These are phyloP conservation scores for Ophiocordyceps unilateralis DNA, from an alignment of 2,329 filamentous ascomycete species.

Conservation along the genomic window DNA sequence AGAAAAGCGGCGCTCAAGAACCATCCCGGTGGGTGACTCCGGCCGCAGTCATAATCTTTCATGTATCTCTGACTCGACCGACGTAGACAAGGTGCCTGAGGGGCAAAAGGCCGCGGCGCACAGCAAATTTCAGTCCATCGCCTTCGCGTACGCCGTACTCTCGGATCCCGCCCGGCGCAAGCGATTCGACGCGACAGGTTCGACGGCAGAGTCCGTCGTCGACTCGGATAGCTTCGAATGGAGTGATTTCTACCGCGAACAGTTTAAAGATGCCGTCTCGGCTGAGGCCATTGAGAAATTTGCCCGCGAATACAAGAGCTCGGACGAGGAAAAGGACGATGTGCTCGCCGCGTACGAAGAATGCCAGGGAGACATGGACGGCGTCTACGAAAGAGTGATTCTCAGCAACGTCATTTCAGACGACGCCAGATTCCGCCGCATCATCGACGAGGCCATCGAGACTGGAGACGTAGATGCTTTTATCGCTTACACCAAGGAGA, in stretches of 20 bases:
- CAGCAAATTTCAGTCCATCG: slow-evolving; percentile 71
- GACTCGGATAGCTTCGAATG: slow-evolving; percentile 76
- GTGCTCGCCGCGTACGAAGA: slow-evolving; percentile 60
- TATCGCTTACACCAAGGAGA: slow-evolving; percentile 55
- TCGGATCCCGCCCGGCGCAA: slow-evolving; percentile 65
- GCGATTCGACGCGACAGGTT: slow-evolving; percentile 81
- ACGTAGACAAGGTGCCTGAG: slow-evolving; percentile 55
- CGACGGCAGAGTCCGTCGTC: slow-evolving; percentile 65
- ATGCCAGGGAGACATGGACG: slow-evolving; percentile 56
- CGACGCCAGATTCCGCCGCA: slow-evolving; percentile 64
- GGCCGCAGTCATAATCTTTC: not conserved
- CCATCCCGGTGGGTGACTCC: slow-evolving; percentile 52
- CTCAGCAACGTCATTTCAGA: slow-evolving; percentile 70
- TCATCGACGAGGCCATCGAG: slow-evolving; percentile 68
- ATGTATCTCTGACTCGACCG: slow-evolving; percentile 5
- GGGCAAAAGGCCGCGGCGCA: slow-evolving; percentile 58
- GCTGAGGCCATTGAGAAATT: slow-evolving; percentile 60
- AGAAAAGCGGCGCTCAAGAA: slow-evolving; percentile 76
- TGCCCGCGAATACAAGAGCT: slow-evolving; percentile 62
- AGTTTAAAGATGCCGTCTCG: slow-evolving; percentile 64
- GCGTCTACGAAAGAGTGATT: slow-evolving; percentile 70
- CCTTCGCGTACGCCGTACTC: slow-evolving; percentile 86
- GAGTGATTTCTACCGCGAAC: slow-evolving; percentile 73
- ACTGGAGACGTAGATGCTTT: slow-evolving; percentile 49
- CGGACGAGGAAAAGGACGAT: slow-evolving; percentile 69